Evolutionary conservation across 345 rosid genomes (phyloP), one percentile per base, ranked within the genome.

Genomic region (Crucihimalaya himalaica): DNA sequence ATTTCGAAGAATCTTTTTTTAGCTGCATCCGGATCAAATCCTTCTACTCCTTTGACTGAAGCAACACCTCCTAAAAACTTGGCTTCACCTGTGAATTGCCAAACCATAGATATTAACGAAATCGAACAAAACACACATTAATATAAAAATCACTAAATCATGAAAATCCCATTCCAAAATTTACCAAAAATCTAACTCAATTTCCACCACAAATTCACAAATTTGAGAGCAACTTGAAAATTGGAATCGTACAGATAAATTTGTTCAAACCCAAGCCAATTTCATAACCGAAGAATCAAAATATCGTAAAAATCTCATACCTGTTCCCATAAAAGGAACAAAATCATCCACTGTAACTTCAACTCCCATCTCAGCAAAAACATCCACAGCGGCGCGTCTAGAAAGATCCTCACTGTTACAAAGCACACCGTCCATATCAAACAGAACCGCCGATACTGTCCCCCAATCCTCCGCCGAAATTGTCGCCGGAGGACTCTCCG

Each of bases 391-490:
- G 1, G 97, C 97, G 77, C 80, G 82, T 83, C 96, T 87, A n/a
- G 97, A 94, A 56, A 87, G 93, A 72, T 86, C 88, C 74, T 89
- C 97, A 69, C 97, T 91, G 76, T 89, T 81, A 63, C 95, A 88
- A 43, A 91, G 73, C 67, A 91, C 98, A 18, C 98, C 98, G 71
- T 94, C 97, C 97, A 94, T 89, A 70, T 91, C 99, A 65, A 91
- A 94, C 5, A 89, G 83, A 9, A 94, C 96, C 0, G 99, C 96
- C 23, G 99, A 91, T 23, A 91, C 97, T 63, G 87, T 89, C 14
- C 93, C 97, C 99, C 97, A 70, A 11, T 63, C 75, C 5, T 70
- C 75, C 37, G 35, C 29, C 32, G 37, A 0, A 0, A 28, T 13
- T 5, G 54, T 63, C 61, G 28, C 60, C 43, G 80, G 46, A 10